phyloP scores from a whole-genome alignment of 225 moss, liverwort and hornwort species.

The Pseudisothecium myosuroides region DNA sequence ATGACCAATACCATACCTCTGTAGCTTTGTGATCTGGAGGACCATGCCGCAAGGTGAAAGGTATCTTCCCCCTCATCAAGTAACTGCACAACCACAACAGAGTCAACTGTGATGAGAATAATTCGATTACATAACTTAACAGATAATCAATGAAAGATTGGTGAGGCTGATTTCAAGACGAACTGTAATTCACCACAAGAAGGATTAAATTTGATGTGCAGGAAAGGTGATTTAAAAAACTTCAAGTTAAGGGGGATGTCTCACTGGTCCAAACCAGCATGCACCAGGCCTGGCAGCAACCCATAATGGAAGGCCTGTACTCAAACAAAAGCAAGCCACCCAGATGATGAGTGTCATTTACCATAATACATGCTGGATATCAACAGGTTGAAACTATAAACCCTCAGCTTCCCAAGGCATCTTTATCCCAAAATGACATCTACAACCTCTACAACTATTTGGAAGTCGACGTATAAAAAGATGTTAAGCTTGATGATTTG shows the following conservation, averaged over 20 bases:
- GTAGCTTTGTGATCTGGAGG: conserved; percentile 66
- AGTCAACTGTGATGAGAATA: background rate
- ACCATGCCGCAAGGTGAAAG: conserved; percentile 58
- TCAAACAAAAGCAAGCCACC: background rate
- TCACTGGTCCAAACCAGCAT: conserved; percentile 71
- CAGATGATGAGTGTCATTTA: background rate
- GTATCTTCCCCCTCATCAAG: conserved; percentile 53
- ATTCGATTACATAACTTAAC: background rate
- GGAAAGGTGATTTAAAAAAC: background rate
- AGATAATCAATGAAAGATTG: background rate
- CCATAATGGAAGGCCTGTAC: conserved; percentile 70
- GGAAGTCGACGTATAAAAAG: no score
- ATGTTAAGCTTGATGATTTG: background rate
- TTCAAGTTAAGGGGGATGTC: background rate
- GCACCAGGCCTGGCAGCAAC: conserved; percentile 49
- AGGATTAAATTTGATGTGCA: background rate
- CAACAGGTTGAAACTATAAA: background rate
- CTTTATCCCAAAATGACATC: background rate
- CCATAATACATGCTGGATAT: background rate
- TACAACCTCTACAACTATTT: background rate
- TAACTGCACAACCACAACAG: conserved; percentile 33
- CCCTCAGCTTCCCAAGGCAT: background rate
- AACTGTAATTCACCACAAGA: background rate
- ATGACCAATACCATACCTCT: conserved; percentile 21
- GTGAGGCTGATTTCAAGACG: background rate